These are phyloP conservation scores for Leonotis leonurus DNA, from an alignment of 257 asterid species.

Conservation along the genomic window DNA sequence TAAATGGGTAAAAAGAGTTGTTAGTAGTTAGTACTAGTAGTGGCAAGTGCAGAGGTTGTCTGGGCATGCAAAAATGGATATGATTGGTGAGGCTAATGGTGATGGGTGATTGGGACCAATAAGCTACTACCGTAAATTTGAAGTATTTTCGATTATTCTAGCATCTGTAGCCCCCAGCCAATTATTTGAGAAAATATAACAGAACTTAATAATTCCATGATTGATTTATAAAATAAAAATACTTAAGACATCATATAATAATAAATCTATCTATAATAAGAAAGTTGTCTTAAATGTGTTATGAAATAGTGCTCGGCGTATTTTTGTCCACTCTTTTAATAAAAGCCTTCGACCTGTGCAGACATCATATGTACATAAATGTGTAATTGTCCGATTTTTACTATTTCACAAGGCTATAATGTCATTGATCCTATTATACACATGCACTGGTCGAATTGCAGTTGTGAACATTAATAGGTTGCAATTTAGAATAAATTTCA, in stretches of 20 bases:
- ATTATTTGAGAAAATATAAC: too few species aligned
- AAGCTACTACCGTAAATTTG: not conserved
- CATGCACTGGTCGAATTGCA: not conserved
- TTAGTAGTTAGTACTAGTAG: too few species aligned
- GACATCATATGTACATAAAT: not conserved
- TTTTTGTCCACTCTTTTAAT: not conserved
- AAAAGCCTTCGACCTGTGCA: not conserved
- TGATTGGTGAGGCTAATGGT: conserved; percentile 12
- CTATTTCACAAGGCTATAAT: not conserved
- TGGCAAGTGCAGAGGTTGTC: conserved; percentile 2
- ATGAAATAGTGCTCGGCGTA: not conserved
- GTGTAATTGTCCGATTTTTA: not conserved
- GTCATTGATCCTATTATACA: not conserved
- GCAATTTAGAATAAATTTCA: not conserved
- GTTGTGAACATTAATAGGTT: conserved; percentile 13
- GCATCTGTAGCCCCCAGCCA: too few species aligned
- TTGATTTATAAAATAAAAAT: too few species aligned
- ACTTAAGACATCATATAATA: too few species aligned
- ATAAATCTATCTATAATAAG: not conserved
- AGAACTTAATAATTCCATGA: too few species aligned
- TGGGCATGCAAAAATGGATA: conserved; percentile 22
- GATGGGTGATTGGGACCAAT: conserved; percentile 7
- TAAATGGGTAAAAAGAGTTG: too few species aligned
- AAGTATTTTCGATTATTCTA: not conserved
- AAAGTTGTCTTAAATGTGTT: not conserved